Evolutionary conservation across 192 early-diverging fungal genomes (phyloP).

Genomic region (Lobosporangium transversale): DNA sequence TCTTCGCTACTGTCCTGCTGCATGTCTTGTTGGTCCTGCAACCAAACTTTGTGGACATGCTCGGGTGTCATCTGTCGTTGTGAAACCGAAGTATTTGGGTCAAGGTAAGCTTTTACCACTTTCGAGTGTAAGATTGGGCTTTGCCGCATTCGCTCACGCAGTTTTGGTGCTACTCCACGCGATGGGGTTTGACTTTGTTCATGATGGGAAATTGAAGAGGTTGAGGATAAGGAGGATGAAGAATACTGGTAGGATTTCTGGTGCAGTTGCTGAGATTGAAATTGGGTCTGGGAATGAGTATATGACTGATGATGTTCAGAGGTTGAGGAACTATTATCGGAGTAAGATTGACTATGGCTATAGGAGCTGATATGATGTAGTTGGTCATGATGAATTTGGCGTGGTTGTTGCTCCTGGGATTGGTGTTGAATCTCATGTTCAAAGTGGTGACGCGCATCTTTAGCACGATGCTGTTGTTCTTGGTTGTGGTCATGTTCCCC

Average conservation of each 20-base stretch:
- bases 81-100: constrained; percentile 15
- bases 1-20: constrained; percentile 46
- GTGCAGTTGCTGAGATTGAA: neutral
- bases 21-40: constrained; percentile 35
- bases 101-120: constrained; percentile 43
- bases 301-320: neutral
- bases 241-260: constrained; percentile 8
- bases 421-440: no score
- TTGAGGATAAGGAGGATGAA: constrained; percentile 17
- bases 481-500: no score
- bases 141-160: constrained; percentile 42
- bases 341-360: neutral
- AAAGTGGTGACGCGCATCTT: no score
- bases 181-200: constrained; percentile 6
- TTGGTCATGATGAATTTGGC: constrained; percentile 3
- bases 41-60: constrained; percentile 36
- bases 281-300: neutral
- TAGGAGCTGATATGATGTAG: neutral
- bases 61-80: constrained; percentile 22
- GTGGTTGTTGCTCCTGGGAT: neutral
- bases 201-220: constrained; percentile 4
- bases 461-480: no score
- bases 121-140: constrained; percentile 40
- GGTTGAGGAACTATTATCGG: neutral
- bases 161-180: constrained; percentile 22